Evolutionary conservation across 2,329 filamentous ascomycete genomes (phyloP).

Genomic region (Botrytis squamosa): DNA sequence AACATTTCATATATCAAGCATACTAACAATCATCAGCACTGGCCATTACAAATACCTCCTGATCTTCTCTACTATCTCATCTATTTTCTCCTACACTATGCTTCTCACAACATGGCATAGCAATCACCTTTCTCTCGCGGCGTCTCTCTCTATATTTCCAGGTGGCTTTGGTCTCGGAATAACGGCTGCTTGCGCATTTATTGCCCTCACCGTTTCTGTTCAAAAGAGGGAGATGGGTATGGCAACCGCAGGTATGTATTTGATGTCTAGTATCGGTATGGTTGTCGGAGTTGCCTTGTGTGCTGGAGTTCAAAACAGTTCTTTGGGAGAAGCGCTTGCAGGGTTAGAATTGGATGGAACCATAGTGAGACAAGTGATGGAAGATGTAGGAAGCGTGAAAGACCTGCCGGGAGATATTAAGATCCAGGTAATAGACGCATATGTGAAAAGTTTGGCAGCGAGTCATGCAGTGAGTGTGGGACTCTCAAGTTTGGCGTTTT

Average conservation of each 20-base stretch:
- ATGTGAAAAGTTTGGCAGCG: constrained; percentile 33
- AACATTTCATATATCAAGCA: background rate
- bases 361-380: constrained; percentile 26
- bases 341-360: constrained; percentile 21
- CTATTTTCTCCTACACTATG: constrained; percentile 51
- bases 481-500: constrained; percentile 22
- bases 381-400: constrained; percentile 27
- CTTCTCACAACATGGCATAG: constrained; percentile 60
- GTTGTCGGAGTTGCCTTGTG: constrained; percentile 30
- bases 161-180: constrained; percentile 53
- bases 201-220: constrained; percentile 49
- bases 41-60: constrained; percentile 59
- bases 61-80: constrained; percentile 50
- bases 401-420: constrained; percentile 23
- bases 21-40: constrained; percentile 40
- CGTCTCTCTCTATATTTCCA: constrained; percentile 60
- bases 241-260: constrained; percentile 49
- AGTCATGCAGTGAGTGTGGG: constrained; percentile 29
- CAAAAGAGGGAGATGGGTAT: constrained; percentile 48
- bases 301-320: constrained; percentile 18
- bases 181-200: constrained; percentile 47
- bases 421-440: constrained; percentile 28
- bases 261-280: constrained; percentile 37
- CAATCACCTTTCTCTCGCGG: constrained; percentile 49
- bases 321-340: background rate